Conservation (phyloP, 371 early-diverging fungal genomes). For the Apophysomyces elegans region DNA sequence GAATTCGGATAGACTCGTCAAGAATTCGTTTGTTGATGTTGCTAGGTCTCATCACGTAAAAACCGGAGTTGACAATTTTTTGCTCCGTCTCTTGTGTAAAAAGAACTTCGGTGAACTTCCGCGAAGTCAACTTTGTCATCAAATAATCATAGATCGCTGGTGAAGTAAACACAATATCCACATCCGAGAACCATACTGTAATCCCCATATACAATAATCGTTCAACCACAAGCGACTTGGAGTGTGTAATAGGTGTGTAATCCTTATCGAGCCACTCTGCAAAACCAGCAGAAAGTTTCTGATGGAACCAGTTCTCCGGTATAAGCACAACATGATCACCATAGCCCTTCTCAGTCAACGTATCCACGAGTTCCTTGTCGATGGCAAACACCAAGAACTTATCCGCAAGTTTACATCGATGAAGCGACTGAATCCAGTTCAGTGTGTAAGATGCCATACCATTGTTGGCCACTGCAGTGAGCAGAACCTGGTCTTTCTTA, state of each 20-base stretch:
- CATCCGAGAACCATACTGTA: conserved; percentile 58
- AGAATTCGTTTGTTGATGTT: conserved; percentile 46
- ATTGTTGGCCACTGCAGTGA: conserved; percentile 40
- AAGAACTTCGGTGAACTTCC: conserved; percentile 39
- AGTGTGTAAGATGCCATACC: conserved; percentile 44
- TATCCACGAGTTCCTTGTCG: conserved; percentile 35
- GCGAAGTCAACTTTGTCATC: conserved; percentile 35
- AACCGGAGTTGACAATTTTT: conserved; percentile 48
- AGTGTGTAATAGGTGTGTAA: conserved; percentile 45
- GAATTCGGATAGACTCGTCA: conserved; percentile 45
- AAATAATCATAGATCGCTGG: conserved; percentile 46
- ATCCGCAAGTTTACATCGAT: conserved; percentile 21
- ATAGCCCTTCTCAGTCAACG: conserved; percentile 27
- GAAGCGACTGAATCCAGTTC: conserved; percentile 48
- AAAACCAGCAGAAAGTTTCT: conserved; percentile 31
- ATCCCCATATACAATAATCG: conserved; percentile 38
- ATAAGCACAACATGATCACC: conserved; percentile 36
- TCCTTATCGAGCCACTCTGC: conserved; percentile 30
- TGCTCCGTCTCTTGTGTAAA: conserved; percentile 52
- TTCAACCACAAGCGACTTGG: conserved; percentile 45
- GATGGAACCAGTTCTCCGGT: conserved; percentile 41
- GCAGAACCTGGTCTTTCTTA: conserved; percentile 15
- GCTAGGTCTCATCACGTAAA: conserved; percentile 55
- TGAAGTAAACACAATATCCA: conserved; percentile 54
- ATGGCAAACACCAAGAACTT: conserved; percentile 41